Percentiles rank a stretch among this genome's conserved stretches.
phyloP scores from a whole-genome alignment of 1,139 yeast species.

The Magnusiomyces clavatus region DNA sequence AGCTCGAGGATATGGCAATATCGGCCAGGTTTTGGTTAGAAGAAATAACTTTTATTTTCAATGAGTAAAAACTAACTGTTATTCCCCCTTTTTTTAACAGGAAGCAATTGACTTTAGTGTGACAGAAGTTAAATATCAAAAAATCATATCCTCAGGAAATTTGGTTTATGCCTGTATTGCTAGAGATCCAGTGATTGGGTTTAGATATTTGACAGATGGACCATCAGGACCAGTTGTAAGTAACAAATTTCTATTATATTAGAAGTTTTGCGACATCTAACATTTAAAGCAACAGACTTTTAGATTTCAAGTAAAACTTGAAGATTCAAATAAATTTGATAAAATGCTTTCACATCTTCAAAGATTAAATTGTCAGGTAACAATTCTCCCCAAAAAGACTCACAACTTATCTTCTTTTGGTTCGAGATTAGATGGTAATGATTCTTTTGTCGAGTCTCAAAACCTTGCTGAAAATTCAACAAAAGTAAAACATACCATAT shows the following conservation, averaged over 20 bases:
- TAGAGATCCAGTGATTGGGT: neutral
- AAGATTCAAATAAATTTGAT: neutral
- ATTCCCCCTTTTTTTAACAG: neutral
- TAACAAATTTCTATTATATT: neutral
- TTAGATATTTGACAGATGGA: neutral
- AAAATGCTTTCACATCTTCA: neutral
- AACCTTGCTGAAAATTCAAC: too few relatives aligned
- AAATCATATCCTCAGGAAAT: neutral
- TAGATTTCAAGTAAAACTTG: constrained; percentile 1
- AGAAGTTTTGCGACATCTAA: too few relatives aligned
- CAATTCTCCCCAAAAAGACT: neutral
- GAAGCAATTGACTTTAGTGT: neutral
- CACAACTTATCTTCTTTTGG: neutral
- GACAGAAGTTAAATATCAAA: neutral
- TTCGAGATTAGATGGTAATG: too few relatives aligned
- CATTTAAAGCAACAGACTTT: neutral
- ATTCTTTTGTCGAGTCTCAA: too few relatives aligned
- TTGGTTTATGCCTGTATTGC: neutral
- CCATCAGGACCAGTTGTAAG: neutral
- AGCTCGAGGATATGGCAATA: neutral
- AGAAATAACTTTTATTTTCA: neutral
- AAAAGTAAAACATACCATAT: too few relatives aligned
- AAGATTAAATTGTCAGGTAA: neutral
- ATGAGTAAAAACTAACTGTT: neutral
- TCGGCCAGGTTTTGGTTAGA: neutral